Evolutionary conservation across 2,329 filamentous ascomycete species (phyloP).

Genomic region (Microsporum canis): DNA sequence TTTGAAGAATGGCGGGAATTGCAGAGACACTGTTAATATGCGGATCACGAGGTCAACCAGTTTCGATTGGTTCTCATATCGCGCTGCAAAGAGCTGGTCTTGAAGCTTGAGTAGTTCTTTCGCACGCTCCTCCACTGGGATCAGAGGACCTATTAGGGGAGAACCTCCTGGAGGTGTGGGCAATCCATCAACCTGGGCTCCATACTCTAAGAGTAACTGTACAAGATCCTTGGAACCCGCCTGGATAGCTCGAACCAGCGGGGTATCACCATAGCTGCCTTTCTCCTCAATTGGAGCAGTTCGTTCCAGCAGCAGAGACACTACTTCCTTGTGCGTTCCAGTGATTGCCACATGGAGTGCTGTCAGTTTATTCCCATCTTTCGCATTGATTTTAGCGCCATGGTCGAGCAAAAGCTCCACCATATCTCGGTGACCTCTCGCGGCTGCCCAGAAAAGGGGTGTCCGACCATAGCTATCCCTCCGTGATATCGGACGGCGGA

Average conservation of each 20-base stretch:
- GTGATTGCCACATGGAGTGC: neutral
- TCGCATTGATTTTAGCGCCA: neutral
- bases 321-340: slow-evolving; percentile 7
- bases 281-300: slow-evolving; percentile 1
- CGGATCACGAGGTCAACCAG: too few relatives aligned
- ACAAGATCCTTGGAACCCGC: neutral
- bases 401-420: neutral
- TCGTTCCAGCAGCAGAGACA: slow-evolving; percentile 10
- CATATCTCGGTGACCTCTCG: neutral
- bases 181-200: neutral
- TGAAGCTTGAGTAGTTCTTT: too few relatives aligned
- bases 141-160: too few relatives aligned
- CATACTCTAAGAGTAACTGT: neutral
- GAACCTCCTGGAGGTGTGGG: too few relatives aligned
- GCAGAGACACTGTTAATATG: too few relatives aligned
- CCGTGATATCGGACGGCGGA: slow-evolving; percentile 13
- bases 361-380: neutral
- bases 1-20: too few relatives aligned
- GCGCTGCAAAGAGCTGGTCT: too few relatives aligned
- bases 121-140: too few relatives aligned
- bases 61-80: too few relatives aligned
- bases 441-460: neutral
- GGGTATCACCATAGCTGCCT: neutral
- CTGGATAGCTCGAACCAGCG: neutral
- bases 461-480: slow-evolving; percentile 14